phyloP scores from a whole-genome alignment of 108 stramenopile genomes.

The Bacterosira constricta region DNA sequence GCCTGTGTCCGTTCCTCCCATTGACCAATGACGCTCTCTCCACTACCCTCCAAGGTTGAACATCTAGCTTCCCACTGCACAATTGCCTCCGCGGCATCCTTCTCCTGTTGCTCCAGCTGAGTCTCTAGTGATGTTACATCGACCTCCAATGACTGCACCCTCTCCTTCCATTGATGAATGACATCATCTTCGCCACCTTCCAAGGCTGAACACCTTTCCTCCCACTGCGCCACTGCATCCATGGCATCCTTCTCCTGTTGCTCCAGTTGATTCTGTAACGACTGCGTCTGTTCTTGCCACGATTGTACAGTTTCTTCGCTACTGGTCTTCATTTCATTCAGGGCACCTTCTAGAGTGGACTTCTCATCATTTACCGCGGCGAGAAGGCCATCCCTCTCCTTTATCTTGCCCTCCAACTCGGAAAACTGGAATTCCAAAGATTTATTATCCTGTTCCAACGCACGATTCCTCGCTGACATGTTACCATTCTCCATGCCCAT shows the following conservation, averaged over 20 bases:
- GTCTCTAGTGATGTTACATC: conserved; percentile 42
- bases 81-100: conserved; percentile 64
- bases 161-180: conserved; percentile 39
- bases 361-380: conserved; percentile 19
- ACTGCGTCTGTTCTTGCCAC: conserved; percentile 39
- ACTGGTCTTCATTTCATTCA: conserved; percentile 25
- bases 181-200: too few species aligned
- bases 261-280: too few species aligned
- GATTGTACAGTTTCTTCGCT: conserved; percentile 24
- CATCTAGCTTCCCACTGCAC: conserved; percentile 57
- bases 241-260: conserved; percentile 61
- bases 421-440: conserved; percentile 31
- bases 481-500: conserved; percentile 34
- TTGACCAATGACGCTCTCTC: conserved; percentile 25
- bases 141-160: conserved; percentile 33
- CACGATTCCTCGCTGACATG: conserved; percentile 32
- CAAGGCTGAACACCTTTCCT: conserved; percentile 43
- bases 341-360: conserved; percentile 1
- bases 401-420: conserved; percentile 22
- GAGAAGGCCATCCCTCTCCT: conserved; percentile 27
- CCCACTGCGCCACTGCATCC: conserved; percentile 70
- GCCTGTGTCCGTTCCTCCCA: conserved; percentile 49
- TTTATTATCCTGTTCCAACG: conserved; percentile 44
- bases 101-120: conserved; percentile 56
- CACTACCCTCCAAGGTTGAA: conserved; percentile 43